Percentiles rank a stretch among this genome's conserved stretches.
These are phyloP conservation scores for Populus hybrid DNA, from an alignment of 441 rosid species.

Conservation along the genomic window DNA sequence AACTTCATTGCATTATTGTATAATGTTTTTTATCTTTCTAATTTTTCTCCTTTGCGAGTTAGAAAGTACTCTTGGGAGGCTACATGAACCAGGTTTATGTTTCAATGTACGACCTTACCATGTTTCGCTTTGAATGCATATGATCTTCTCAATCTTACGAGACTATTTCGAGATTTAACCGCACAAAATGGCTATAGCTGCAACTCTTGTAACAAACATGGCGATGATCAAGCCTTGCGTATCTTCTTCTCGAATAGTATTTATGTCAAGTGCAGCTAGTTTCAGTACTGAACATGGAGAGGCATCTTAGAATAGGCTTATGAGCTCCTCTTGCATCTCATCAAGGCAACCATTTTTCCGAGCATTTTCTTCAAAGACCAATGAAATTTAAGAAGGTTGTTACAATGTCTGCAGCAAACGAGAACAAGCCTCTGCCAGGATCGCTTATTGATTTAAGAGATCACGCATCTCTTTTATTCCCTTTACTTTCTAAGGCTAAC, in stretches of 20 bases:
- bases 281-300: slow-evolving; percentile 25
- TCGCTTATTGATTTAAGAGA: slow-evolving; percentile 59
- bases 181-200: slow-evolving; percentile 27
- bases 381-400: slow-evolving; percentile 21
- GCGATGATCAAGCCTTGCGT: slow-evolving; percentile 34
- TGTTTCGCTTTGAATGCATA: neutral
- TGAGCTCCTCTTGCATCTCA: slow-evolving; percentile 38
- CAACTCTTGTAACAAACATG: slow-evolving; percentile 34
- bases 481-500: neutral
- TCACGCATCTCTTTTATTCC: neutral
- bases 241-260: slow-evolving; percentile 25
- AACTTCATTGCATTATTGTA: neutral
- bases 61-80: neutral
- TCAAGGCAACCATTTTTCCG: slow-evolving; percentile 25
- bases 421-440: slow-evolving; percentile 40
- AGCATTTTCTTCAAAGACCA: slow-evolving; percentile 26
- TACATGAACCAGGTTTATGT: neutral
- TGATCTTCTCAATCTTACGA: slow-evolving; percentile 4
- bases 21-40: neutral
- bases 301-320: slow-evolving; percentile 37
- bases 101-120: neutral
- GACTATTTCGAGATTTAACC: neutral
- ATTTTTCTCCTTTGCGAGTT: neutral
- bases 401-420: slow-evolving; percentile 32
- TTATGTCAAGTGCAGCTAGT: slow-evolving; percentile 22